These are phyloP conservation scores for Solanum virginianum DNA, from an alignment of 257 asterid species.

Conservation along the genomic window DNA sequence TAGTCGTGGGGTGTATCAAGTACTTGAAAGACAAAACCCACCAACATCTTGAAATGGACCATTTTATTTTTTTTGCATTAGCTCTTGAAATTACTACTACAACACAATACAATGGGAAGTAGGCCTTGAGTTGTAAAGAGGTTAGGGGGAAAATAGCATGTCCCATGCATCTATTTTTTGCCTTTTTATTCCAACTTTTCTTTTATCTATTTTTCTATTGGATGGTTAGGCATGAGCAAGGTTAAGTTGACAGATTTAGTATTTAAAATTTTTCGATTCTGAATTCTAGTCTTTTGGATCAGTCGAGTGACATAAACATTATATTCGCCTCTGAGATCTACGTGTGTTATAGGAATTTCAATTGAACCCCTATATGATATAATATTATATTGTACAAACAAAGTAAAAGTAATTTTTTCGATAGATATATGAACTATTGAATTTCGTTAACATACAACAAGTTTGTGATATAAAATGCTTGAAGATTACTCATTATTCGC, in stretches of 20 bases:
- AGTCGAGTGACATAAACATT: not conserved
- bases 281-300: not conserved
- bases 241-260: not conserved
- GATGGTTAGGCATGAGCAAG: not conserved
- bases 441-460: not conserved
- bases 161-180: not conserved
- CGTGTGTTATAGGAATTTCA: not conserved
- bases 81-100: not conserved
- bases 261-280: not conserved
- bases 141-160: not conserved
- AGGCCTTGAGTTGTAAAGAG: not conserved
- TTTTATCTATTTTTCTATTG: not conserved
- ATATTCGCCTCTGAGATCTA: not conserved
- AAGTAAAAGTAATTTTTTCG: too few species aligned
- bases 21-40: constrained; percentile 23
- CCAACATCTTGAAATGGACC: constrained; percentile 24
- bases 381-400: not conserved
- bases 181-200: not conserved
- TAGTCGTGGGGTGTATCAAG: constrained; percentile 10
- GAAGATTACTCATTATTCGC: not conserved
- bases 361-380: not conserved
- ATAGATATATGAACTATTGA: not conserved
- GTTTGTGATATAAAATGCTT: not conserved
- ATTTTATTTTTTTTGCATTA: not conserved
- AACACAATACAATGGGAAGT: not conserved